Percentiles rank a stretch among this genome's conserved stretches.
Evolutionary conservation across 108 stramenopile species (phyloP).

Genomic region (Cylindrotheca closterium): DNA sequence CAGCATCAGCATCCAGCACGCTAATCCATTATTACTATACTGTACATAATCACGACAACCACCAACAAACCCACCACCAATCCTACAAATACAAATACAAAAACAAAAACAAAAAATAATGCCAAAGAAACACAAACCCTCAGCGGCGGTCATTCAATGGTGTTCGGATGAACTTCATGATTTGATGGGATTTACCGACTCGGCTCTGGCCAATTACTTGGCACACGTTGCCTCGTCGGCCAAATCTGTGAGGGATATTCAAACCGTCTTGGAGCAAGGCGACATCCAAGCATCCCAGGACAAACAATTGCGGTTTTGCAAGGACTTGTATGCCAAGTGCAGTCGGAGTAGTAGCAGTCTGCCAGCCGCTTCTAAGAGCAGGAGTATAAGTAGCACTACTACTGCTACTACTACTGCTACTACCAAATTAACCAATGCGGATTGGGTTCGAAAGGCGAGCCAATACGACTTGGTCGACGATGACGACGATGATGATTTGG

Average conservation of each 20-base stretch:
- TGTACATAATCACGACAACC: not conserved
- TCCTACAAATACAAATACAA: too few species aligned
- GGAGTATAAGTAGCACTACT: not conserved
- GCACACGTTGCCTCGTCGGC: constrained; percentile 54
- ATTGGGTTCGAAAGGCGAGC: constrained; percentile 36
- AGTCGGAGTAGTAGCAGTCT: not conserved
- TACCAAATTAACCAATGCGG: constrained; percentile 35
- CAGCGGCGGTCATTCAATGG: constrained; percentile 42
- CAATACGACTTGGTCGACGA: constrained; percentile 31
- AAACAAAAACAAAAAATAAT: too few species aligned
- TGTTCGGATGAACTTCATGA: constrained; percentile 79
- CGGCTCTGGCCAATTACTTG: constrained; percentile 68
- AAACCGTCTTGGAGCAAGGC: constrained; percentile 55
- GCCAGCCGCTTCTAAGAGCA: constrained; percentile 3
- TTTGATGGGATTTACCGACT: constrained; percentile 77
- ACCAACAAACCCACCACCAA: not conserved
- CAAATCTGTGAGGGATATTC: constrained; percentile 27
- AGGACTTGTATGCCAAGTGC: constrained; percentile 16
- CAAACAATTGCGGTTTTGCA: constrained; percentile 20
- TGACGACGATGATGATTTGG: constrained; percentile 19
- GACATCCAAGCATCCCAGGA: constrained; percentile 35
- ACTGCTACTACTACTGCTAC: not conserved
- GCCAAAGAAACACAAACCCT: not conserved
- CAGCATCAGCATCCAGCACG: too few species aligned
- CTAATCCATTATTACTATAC: too few species aligned